Evolutionary conservation across 495 filamentous ascomycete species (phyloP).

Genomic region (Melanomma pulvis-pyrius): DNA sequence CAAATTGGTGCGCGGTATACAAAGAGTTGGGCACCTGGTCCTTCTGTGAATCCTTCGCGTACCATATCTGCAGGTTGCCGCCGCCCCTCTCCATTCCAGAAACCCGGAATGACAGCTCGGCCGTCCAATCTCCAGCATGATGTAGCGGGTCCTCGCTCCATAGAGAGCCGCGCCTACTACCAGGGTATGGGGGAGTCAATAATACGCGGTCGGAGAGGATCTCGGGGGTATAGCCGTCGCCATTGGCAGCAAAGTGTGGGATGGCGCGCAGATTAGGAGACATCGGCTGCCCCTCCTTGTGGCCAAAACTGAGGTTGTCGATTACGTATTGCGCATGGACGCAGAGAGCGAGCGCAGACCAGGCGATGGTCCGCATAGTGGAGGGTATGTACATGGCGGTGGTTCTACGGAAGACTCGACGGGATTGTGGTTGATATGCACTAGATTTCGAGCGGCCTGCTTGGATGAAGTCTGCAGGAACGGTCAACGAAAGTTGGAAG

Average conservation of each 20-base stretch:
- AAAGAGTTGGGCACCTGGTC: constrained; percentile 71
- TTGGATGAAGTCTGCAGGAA: constrained; percentile 4
- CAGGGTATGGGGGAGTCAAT: constrained; percentile 84
- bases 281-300: constrained; percentile 56
- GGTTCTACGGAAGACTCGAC: constrained; percentile 1
- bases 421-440: neutral
- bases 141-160: constrained; percentile 65
- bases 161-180: constrained; percentile 78
- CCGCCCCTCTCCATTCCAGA: constrained; percentile 81
- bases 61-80: constrained; percentile 94
- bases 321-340: constrained; percentile 64
- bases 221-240: constrained; percentile 68
- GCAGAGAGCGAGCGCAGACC: constrained; percentile 52
- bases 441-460: neutral
- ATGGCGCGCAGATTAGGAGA: constrained; percentile 60
- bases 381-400: constrained; percentile 35
- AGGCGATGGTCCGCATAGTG: constrained; percentile 41
- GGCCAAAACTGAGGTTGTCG: constrained; percentile 76
- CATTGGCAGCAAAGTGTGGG: constrained; percentile 68
- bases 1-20: constrained; percentile 79
- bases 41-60: constrained; percentile 69
- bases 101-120: constrained; percentile 83
- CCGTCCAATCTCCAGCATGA: constrained; percentile 63
- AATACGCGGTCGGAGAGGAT: constrained; percentile 89
- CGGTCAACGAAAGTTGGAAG: neutral